phyloP scores from a whole-genome alignment of 1,139 yeast species.

The Candida mesenterica region DNA sequence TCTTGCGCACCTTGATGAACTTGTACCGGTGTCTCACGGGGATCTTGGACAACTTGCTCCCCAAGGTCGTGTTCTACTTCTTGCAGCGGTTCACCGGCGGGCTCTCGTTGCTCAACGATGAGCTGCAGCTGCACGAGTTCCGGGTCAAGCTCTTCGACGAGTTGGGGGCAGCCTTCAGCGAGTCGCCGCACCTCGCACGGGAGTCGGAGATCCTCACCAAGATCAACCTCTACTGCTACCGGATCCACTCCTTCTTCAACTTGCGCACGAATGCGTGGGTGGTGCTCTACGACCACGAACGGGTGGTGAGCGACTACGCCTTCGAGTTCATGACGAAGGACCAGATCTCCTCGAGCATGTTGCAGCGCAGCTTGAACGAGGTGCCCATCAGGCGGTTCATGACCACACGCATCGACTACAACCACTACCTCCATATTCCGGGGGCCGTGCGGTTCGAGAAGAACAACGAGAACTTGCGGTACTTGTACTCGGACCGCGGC shows the following conservation, averaged over 20 bases:
- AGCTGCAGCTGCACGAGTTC: conserved; percentile 6
- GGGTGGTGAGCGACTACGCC: conserved; percentile 7
- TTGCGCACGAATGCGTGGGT: conserved; percentile 21
- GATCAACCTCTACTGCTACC: conserved; percentile 18
- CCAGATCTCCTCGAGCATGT: conserved; percentile 4
- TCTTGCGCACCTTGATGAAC: conserved; percentile 18
- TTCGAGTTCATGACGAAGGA: conserved; percentile 6
- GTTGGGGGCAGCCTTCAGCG: conserved; percentile 1
- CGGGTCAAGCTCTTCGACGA: conserved; percentile 4
- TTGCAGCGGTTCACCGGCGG: conserved; percentile 27
- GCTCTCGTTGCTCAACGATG: conserved; percentile 14
- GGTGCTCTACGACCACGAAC: conserved; percentile 20
- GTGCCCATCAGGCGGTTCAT: conserved; percentile 22
- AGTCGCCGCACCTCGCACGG: conserved; percentile 3
- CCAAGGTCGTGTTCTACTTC: conserved; percentile 22
- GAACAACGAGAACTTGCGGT: conserved; percentile 11
- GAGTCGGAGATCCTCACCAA: conserved; percentile 2
- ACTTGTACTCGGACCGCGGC: conserved; percentile 8
- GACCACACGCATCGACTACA: conserved; percentile 14
- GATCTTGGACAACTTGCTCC: conserved; percentile 26
- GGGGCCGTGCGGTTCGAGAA: conserved; percentile 11
- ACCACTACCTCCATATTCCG: conserved; percentile 23
- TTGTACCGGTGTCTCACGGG: conserved; percentile 20
- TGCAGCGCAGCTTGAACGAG: conserved; percentile 18
- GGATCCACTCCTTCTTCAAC: conserved; percentile 24